phyloP scores from a whole-genome alignment of 805 yeast species.

The Saccharomyces mikatae region DNA sequence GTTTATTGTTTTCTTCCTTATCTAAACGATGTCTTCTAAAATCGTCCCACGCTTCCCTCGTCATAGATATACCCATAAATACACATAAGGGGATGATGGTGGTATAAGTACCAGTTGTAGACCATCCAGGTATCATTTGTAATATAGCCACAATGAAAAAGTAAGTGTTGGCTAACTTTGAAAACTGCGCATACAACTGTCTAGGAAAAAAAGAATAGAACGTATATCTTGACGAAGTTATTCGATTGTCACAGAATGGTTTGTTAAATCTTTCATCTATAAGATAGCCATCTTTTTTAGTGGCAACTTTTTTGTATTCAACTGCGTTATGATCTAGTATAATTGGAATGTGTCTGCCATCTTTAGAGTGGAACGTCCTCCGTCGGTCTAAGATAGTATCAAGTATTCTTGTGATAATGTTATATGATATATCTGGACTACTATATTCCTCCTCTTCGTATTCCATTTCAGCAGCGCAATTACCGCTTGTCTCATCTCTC shows the following conservation, averaged over 20 bases:
- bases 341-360: constrained; percentile 74
- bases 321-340: constrained; percentile 34
- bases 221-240: constrained; percentile 84
- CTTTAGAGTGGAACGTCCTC: constrained; percentile 44
- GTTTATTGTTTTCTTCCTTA: constrained; percentile 67
- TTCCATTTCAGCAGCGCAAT: constrained; percentile 2
- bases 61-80: constrained; percentile 81
- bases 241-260: constrained; percentile 57
- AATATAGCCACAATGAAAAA: constrained; percentile 83
- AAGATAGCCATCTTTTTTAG: constrained; percentile 26
- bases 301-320: constrained; percentile 12
- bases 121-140: constrained; percentile 96
- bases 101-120: constrained; percentile 92
- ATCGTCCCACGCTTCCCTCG: constrained; percentile 92
- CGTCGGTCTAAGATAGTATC: constrained; percentile 38
- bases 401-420: constrained; percentile 7
- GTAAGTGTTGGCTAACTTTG: constrained; percentile 85
- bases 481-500: constrained; percentile 2
- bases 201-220: constrained; percentile 76
- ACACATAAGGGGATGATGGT: constrained; percentile 84
- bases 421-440: constrained; percentile 1
- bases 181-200: constrained; percentile 83
- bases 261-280: constrained; percentile 58
- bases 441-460: constrained; percentile 3
- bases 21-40: constrained; percentile 80